Evolutionary conservation across 2,329 filamentous ascomycete species (phyloP).

Genomic region (Parascedosporium putredinis): DNA sequence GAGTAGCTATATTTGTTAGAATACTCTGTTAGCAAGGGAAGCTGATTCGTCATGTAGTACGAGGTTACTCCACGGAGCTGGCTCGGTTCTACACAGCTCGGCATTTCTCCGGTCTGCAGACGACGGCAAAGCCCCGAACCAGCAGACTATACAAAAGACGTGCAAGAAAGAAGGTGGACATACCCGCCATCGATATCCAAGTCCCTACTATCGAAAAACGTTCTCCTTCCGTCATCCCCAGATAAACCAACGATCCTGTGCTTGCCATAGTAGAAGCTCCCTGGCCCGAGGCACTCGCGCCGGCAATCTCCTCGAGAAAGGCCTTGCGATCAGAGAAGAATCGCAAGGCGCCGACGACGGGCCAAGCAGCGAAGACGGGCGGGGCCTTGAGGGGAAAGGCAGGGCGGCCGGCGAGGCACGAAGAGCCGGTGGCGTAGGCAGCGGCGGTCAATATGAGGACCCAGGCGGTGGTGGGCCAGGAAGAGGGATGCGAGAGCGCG

Average conservation of each 20-base stretch:
- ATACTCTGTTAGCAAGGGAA: no score
- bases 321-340: constrained; percentile 34
- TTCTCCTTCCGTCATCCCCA: constrained; percentile 28
- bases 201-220: constrained; percentile 34
- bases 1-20: constrained; percentile 15
- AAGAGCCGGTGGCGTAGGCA: background rate
- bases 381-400: constrained; percentile 5
- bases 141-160: background rate
- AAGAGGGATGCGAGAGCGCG: background rate
- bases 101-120: no score
- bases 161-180: background rate
- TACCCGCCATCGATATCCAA: constrained; percentile 33
- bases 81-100: no score
- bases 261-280: constrained; percentile 37
- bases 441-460: background rate
- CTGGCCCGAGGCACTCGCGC: constrained; percentile 25
- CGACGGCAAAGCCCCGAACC: no score
- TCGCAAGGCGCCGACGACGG: constrained; percentile 2
- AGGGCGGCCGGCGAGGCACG: background rate
- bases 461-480: background rate
- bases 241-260: constrained; percentile 33
- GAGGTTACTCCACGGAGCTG: no score
- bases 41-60: no score
- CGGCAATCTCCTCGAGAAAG: constrained; percentile 27
- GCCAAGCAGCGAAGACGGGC: constrained; percentile 4